Conservation (phyloP, 257 asterid genomes). For the Parsonsia alboflavescens region DNA sequence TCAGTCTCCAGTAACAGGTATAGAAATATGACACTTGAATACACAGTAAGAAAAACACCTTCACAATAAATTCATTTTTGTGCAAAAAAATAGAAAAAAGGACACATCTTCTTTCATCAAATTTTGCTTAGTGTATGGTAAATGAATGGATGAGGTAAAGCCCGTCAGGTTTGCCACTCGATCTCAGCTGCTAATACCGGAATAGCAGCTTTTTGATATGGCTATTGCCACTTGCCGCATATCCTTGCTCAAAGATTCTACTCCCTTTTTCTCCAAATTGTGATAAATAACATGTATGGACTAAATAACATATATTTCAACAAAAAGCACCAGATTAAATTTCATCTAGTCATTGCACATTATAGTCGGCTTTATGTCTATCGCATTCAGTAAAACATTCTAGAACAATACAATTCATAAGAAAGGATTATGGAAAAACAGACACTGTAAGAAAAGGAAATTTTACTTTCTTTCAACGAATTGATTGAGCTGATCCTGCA, state of each 20-base stretch:
- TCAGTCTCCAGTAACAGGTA: not conserved
- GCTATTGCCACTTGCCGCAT: not conserved
- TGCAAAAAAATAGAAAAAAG: not conserved
- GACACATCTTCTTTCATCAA: not conserved
- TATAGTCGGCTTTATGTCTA: not conserved
- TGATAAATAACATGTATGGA: not conserved
- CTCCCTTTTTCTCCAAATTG: not conserved
- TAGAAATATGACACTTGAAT: not conserved
- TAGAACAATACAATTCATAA: not conserved
- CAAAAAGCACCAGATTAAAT: not conserved
- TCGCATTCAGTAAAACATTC: not conserved
- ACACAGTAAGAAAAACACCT: not conserved
- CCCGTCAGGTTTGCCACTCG: not conserved
- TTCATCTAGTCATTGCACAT: not conserved
- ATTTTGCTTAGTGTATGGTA: not conserved
- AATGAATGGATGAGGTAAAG: not conserved
- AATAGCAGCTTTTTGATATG: not conserved
- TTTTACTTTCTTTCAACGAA: slow-evolving; percentile 46
- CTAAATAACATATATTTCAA: not conserved
- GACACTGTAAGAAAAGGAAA: slow-evolving; percentile 9
- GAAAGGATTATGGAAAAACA: not conserved
- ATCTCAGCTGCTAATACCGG: not conserved
- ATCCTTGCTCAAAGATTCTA: not conserved
- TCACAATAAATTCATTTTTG: not conserved
- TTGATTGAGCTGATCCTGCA: slow-evolving; percentile 61